A percentile compares a stretch with the other conserved stretches of the same genome.
These are phyloP conservation scores for Oldenlandia corymbosa DNA, from an alignment of 257 asterid species.

Conservation along the genomic window DNA sequence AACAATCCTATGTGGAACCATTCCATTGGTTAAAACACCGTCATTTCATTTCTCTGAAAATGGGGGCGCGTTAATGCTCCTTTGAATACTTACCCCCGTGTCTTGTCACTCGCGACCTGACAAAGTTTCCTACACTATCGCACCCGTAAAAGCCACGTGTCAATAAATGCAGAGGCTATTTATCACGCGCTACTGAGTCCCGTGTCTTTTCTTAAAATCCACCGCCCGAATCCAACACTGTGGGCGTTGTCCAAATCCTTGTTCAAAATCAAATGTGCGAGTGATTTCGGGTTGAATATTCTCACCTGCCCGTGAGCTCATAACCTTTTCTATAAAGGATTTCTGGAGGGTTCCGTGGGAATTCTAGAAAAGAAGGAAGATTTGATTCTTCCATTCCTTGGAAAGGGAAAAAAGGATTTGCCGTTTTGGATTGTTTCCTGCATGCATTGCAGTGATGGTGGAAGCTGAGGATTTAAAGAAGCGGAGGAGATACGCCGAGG, in stretches of 20 bases:
- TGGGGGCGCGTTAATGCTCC: background rate
- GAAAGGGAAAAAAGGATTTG: background rate
- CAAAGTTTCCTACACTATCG: background rate
- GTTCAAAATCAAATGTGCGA: background rate
- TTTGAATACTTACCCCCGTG: no score
- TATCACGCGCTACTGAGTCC: background rate
- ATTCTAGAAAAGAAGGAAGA: background rate
- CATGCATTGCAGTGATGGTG: conserved; percentile 44
- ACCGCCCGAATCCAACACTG: background rate
- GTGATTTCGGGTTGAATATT: conserved; percentile 1
- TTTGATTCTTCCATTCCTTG: background rate
- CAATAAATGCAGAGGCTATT: background rate
- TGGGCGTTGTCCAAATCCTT: background rate
- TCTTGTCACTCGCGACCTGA: background rate
- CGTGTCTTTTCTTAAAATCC: background rate
- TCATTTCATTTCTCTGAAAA: background rate
- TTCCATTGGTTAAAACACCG: background rate
- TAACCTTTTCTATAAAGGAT: background rate
- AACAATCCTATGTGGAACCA: background rate
- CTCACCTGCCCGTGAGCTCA: background rate
- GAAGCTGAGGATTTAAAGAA: conserved; percentile 43
- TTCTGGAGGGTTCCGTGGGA: background rate
- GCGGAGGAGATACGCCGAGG: conserved; percentile 23
- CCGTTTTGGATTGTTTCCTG: background rate
- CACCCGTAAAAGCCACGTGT: background rate